Evolutionary conservation across 768 basidiomycete genomes (phyloP), one percentile per base, ranked within the genome.

Genomic region (Tylopilus sp.): DNA sequence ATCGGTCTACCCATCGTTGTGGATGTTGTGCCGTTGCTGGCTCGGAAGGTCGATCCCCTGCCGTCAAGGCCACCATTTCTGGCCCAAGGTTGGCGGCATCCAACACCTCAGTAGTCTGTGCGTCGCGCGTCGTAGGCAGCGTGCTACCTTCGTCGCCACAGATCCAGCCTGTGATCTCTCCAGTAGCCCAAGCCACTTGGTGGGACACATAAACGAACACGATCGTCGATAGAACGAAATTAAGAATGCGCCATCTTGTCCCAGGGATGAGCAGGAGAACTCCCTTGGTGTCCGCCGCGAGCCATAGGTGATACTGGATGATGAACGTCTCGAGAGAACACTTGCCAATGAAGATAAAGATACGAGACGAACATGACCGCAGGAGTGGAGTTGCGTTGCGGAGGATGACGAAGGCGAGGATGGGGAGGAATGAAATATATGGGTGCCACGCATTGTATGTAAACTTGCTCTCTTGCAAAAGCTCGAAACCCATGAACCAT

Each of bases 251-350:
- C 79, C 85, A 87, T 40, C 67, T 70, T 1, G 82, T 83, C 14
- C 89, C 87, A 0, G 91, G 91, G 40, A 95, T 73, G 45, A 94
- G 79, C 44, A 92, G 70, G 22, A 96, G 77, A 53, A 95, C 76
- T 17, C 89, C 87, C 67, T 88, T 88, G 29, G 86, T 90, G 62
- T 93, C 90, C 4, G 78, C 88, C 0, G 88, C 92, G 30, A 93
- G 76, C 89, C 89, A 93, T 40, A 90, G 72, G 62, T 91, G 92
- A 67, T 85, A 95, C 65, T 96, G 92, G 53, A 95, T 81, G 63
- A 95, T 87, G 68, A 94, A 97, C 0, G 92, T 87, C 71, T 97
- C 93, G 49, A 96, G 78, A 6, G 92, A 94, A 70, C 90, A 93
- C 65, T 76, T 83, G 36, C 93, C 93, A 47, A 95, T 77, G 71